Conservation (phyloP, 805 yeast species). For the Wickerhamia fluorescens region DNA sequence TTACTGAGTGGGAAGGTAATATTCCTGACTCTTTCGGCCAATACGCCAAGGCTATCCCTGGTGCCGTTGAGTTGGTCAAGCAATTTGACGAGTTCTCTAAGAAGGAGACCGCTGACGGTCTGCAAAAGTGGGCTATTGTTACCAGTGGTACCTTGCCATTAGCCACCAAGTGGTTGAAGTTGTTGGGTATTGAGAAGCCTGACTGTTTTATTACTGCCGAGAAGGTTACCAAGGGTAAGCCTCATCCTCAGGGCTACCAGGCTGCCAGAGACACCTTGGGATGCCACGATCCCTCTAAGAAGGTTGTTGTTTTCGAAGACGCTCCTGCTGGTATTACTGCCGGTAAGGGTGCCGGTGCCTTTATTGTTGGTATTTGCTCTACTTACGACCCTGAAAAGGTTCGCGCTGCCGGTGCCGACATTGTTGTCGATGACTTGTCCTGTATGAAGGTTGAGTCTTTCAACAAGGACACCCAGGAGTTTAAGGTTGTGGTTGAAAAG, state of each 20-base stretch:
- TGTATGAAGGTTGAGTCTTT: conserved; percentile 54
- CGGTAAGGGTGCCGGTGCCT: conserved; percentile 78
- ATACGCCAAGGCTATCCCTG: conserved; percentile 68
- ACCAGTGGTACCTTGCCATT: conserved; percentile 75
- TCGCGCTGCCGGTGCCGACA: conserved; percentile 71
- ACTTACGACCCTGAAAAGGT: conserved; percentile 66
- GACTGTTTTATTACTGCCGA: conserved; percentile 77
- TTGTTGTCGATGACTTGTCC: conserved; percentile 68
- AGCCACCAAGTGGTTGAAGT: conserved; percentile 73
- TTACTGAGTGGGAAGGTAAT: conserved; percentile 57
- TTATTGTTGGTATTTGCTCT: conserved; percentile 77
- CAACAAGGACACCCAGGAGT: conserved; percentile 27
- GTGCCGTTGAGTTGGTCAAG: conserved; percentile 59
- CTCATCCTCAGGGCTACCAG: conserved; percentile 78
- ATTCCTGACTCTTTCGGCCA: conserved; percentile 70
- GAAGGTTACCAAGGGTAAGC: conserved; percentile 74
- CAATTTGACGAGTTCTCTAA: conserved; percentile 43
- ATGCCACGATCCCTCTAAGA: conserved; percentile 25
- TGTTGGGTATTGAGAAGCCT: conserved; percentile 56
- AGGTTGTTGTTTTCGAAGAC: conserved; percentile 72
- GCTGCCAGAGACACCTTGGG: conserved; percentile 46
- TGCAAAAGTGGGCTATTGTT: conserved; percentile 76
- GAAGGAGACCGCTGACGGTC: conserved; percentile 32
- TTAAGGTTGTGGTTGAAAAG: conserved; percentile 33
- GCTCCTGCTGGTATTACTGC: conserved; percentile 86